Evolutionary conservation across 164 flowering plant genomes (phyloP), one percentile per base, ranked within the genome.

Genomic region (Sedum album): DNA sequence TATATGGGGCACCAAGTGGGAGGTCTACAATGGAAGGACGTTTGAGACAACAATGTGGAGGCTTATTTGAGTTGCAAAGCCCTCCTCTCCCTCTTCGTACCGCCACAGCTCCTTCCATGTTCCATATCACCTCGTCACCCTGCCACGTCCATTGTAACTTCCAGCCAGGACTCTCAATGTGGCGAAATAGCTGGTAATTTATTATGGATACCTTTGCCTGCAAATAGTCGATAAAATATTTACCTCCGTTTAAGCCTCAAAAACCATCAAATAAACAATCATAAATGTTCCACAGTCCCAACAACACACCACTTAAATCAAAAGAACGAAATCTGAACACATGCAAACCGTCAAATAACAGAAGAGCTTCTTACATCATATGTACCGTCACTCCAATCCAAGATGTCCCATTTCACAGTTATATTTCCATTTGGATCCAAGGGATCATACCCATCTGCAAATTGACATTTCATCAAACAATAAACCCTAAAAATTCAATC

Each of bases 1-100:
- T 86, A 64, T 75, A 86, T 0, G 83, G 80, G 1, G 88, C 75
- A 5, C 87, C 88, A 0, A 89, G 93, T 33, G 71, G 10, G 2
- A 77, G 75, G 30, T 79, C 82, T 4, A 46, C 23, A 20, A 67
- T 46, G 2, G 36, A 2, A 15, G 68, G 68, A 20, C 44, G 38
- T 20, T 51, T 68, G 30, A 33, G 30, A 33, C 70, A 68, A 25
- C 36, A 68, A 15, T 55, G 65, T 26, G 38, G 65, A 41, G 30
- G 38, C 13, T 18, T 38, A 9, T 8, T 11, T 8, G 10, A 9
- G 42, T 15, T 69, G 28, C 31, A 69, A 2, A 21, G 25, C 8
- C 66, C 48, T 31, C 71, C 62, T 41, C 63, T 42, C 9, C 71
- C 66, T 60, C 63, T 46, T 53, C 28, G 48, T 1, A 49, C 36